These are phyloP conservation scores for Candida rishiriensis DNA, from an alignment of 805 yeast species.

Conservation along the genomic window DNA sequence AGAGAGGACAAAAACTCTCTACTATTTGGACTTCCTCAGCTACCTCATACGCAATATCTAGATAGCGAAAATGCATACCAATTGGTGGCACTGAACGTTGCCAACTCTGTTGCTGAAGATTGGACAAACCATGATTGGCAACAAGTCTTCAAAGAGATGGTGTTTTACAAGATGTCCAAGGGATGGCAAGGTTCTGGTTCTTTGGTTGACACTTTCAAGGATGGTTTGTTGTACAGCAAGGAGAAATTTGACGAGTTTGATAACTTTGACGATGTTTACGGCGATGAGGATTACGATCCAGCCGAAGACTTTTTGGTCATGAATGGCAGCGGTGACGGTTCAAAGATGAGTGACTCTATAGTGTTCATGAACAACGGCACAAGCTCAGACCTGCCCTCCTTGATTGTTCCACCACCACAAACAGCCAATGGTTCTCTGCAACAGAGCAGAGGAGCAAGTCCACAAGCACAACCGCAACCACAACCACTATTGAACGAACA, in stretches of 20 bases:
- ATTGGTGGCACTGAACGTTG: slow-evolving; percentile 28
- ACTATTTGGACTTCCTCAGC: slow-evolving; percentile 67
- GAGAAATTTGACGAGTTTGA: slow-evolving; percentile 19
- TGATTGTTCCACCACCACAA: too few species aligned
- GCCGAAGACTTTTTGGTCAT: slow-evolving; percentile 24
- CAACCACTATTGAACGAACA: too few species aligned
- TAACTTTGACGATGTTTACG: slow-evolving; percentile 10
- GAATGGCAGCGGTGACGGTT: neutral
- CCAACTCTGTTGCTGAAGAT: slow-evolving; percentile 27
- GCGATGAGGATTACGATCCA: slow-evolving; percentile 25
- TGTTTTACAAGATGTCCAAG: slow-evolving; percentile 27
- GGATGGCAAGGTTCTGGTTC: slow-evolving; percentile 35
- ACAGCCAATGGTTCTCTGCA: too few species aligned
- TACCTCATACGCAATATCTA: slow-evolving; percentile 64
- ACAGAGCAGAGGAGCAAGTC: too few species aligned
- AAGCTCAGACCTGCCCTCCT: too few species aligned
- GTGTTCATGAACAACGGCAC: too few species aligned
- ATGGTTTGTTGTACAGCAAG: slow-evolving; percentile 27
- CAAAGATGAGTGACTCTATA: too few species aligned
- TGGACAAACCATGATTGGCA: slow-evolving; percentile 33
- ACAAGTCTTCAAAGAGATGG: slow-evolving; percentile 34
- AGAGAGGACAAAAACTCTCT: slow-evolving; percentile 37
- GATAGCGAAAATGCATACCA: slow-evolving; percentile 29
- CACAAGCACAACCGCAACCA: too few species aligned
- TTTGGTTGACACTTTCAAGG: slow-evolving; percentile 27